Evolutionary conservation across 2,329 filamentous ascomycete genomes (phyloP).

Genomic region (Rhynchosporium agropyri): DNA sequence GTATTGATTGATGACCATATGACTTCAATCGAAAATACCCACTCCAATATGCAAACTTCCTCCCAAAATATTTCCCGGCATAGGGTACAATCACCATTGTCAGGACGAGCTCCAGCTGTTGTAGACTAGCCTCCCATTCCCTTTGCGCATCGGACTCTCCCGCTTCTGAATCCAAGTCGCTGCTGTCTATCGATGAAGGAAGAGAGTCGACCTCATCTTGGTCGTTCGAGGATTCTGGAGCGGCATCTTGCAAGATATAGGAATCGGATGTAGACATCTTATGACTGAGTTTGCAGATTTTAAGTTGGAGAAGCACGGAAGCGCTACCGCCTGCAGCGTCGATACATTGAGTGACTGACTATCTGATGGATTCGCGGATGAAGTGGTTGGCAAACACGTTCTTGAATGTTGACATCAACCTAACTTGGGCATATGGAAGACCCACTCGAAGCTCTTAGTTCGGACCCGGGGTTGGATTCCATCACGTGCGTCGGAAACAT

Average conservation of each 20-base stretch:
- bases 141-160: constrained; percentile 80
- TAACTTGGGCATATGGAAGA: constrained; percentile 9
- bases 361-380: background rate
- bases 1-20: constrained; percentile 4
- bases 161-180: constrained; percentile 57
- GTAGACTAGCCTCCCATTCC: constrained; percentile 92
- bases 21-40: constrained; percentile 45
- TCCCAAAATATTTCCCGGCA: constrained; percentile 89
- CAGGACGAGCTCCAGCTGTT: constrained; percentile 89
- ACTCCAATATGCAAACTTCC: constrained; percentile 98
- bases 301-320: constrained; percentile 27
- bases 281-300: background rate
- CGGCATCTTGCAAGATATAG: constrained; percentile 43
- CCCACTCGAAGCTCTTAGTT: constrained; percentile 7
- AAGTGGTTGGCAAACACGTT: background rate
- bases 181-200: constrained; percentile 57
- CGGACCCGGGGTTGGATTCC: background rate
- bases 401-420: constrained; percentile 1
- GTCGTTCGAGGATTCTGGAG: constrained; percentile 56
- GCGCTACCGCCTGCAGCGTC: constrained; percentile 36
- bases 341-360: constrained; percentile 36
- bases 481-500: background rate
- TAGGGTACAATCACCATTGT: constrained; percentile 96
- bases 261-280: constrained; percentile 40
- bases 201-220: constrained; percentile 65